Evolutionary conservation across 257 asterid species (phyloP).

Genomic region (Fraxinus americana): DNA sequence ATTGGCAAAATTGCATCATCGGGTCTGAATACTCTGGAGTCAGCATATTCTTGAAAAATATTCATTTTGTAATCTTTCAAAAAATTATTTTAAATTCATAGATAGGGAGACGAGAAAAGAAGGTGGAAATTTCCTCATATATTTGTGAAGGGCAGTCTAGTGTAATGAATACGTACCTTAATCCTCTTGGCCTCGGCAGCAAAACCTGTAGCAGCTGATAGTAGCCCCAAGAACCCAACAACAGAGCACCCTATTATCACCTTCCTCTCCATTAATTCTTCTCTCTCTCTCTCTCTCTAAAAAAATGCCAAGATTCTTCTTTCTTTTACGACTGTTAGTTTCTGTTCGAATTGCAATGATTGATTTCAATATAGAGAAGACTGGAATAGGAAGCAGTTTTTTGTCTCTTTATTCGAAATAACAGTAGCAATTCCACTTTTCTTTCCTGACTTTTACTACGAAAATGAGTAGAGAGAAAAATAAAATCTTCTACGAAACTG

Average conservation of each 20-base stretch:
- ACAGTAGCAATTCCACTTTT: neutral
- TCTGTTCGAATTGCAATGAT: neutral
- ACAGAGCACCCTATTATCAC: slow-evolving; percentile 48
- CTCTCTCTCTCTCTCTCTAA: slow-evolving; percentile 16
- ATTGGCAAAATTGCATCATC: neutral
- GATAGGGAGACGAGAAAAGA: neutral
- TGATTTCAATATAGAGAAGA: neutral
- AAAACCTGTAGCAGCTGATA: slow-evolving; percentile 74
- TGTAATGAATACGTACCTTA: slow-evolving; percentile 44
- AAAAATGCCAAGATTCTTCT: slow-evolving; percentile 15
- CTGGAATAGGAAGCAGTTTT: neutral
- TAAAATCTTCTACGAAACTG: no score
- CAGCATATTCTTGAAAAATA: slow-evolving; percentile 2
- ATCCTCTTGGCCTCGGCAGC: slow-evolving; percentile 79
- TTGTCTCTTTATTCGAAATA: neutral
- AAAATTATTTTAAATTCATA: neutral
- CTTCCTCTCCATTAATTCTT: slow-evolving; percentile 54
- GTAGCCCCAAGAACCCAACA: slow-evolving; percentile 65
- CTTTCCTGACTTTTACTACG: neutral
- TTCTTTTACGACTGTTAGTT: neutral
- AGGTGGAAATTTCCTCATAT: neutral
- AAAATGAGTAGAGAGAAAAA: no score
- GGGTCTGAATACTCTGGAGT: slow-evolving; percentile 5
- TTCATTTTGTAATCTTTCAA: slow-evolving; percentile 8
- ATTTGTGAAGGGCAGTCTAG: neutral